Base-by-base conservation (phyloP, 2,329 filamentous ascomycete species). In the Exophiala dermatitidis region DNA sequence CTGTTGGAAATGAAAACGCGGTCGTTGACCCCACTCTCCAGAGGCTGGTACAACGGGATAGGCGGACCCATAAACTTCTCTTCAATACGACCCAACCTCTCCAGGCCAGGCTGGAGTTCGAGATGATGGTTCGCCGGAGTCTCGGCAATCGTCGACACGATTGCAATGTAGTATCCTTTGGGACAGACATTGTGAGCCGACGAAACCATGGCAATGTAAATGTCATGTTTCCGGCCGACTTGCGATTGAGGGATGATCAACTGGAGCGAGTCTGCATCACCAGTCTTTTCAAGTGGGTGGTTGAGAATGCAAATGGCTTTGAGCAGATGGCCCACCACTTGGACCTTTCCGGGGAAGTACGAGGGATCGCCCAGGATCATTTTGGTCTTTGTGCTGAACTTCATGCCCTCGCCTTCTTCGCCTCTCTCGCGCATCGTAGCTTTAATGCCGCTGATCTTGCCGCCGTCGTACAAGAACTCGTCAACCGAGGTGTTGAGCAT, bases 91-190 rank as follows among this genome's bases (percentile, higher is more conserved):
- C 93, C 93, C 31, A 98, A 84, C 62, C 91, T 85, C 67, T 96
- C 90, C 62, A 97, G 84, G 67, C 91, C 93, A 31, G 90, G 84
- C 73, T 93, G 83, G 41, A 98, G 84, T 77, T 98, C 93, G 53
- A 96, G 78, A 73, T 98, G 93, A 74, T 95, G 90, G 80, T 98
- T 97, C 61, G 88, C 84, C 57, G 84, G 76, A 42, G 84, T 85
- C 78, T 98, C 94, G 60, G 93, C 89, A 67, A 98, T 96, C 56
- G 93, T 98, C 45, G 90, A 95, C 61, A 98, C 91, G 57, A 97
- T 98, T 65, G 93, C 93, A 64, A 98, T 89, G 78, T 94, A 98
- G 82, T 96, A 97, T 57, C 91, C 91, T 81, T 95, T 95, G 66
- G 94, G 93, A 77, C 91, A 97, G 64, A 98, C 94, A 66, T 95